Conservation (phyloP, 1,284 basidiomycete species). For the Wallemia mellicola region DNA sequence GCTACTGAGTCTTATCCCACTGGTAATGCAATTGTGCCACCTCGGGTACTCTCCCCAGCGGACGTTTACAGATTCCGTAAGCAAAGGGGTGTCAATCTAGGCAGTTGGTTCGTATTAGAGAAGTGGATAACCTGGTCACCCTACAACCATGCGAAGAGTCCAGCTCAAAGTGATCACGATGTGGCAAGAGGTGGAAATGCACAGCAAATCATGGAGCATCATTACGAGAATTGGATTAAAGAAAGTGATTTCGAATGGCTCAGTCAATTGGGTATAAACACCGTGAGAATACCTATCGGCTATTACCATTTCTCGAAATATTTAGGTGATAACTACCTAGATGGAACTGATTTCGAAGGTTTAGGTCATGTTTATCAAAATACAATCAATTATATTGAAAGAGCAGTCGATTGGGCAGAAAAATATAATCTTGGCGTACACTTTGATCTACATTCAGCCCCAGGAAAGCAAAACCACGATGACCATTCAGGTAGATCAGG, state of each 20-base stretch:
- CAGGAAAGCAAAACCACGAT: conserved; percentile 38
- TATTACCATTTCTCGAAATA: conserved; percentile 33
- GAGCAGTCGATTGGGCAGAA: conserved; percentile 32
- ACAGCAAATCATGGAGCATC: conserved; percentile 31
- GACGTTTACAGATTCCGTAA: conserved; percentile 34
- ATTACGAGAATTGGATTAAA: conserved; percentile 53
- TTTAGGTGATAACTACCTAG: conserved; percentile 13
- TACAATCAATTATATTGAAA: conserved; percentile 39
- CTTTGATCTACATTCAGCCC: conserved; percentile 41
- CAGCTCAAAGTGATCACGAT: conserved; percentile 17
- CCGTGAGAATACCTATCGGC: conserved; percentile 53
- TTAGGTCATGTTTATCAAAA: conserved; percentile 30
- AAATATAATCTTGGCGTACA: conserved; percentile 42
- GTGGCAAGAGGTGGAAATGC: conserved; percentile 32
- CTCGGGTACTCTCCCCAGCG: not conserved
- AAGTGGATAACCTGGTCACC: not conserved
- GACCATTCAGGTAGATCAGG: conserved; percentile 12
- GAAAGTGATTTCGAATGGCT: conserved; percentile 45
- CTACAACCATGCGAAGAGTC: not conserved
- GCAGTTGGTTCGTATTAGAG: conserved; percentile 20
- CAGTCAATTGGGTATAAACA: conserved; percentile 39
- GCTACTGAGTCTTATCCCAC: not conserved
- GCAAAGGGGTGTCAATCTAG: conserved; percentile 56
- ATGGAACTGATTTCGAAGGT: conserved; percentile 39
- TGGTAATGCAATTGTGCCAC: not conserved